Base-by-base conservation (phyloP, 257 asterid genomes). In the Fraxinus pennsylvanica region DNA sequence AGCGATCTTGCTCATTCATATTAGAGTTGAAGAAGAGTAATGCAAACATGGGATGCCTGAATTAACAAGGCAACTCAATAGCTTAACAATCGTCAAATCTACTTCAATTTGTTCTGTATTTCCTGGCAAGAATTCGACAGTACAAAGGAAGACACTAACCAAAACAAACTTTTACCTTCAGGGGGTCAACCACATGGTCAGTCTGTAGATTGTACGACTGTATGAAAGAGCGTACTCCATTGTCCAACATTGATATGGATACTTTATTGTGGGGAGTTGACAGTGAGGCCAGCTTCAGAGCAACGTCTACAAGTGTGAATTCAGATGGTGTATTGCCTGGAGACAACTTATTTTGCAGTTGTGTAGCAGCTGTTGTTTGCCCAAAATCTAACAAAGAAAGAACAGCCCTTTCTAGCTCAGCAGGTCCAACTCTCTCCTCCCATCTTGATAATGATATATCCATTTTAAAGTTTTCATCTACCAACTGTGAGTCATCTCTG, bases 311-410 rank as follows among this genome's bases (percentile, higher is more conserved):
- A 71, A 91, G 85, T 73, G 83, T 76, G 79, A 96, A 90, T 76
- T 96, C 98, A 77, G 92, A 80, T 38, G 97, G 97, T 68, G 86
- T 84, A 79, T 89, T 86, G 35, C 87, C 97, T 70, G 96, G 97
- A 74, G 99, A 89, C 69, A 96, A 86, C 79, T 96, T 96, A 82
- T 90, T 85, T 79, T 92, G 98, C 84, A 96, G 91, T 86, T 96
- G 99, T 81, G 91, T 84, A 80, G 99, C 96, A 79, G 98, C 98
- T 69, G 88, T 76, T 81, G 84, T 82, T 86, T 93, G 99, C 77
- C 99, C 99, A 82, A 93, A 93, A 84, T 96, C 98, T 89, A 96
- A 86, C 80, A 96, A 84, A 27, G 99, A 92, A 80, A 96, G 97
- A 84, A 96, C 92, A n/a, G 99, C 99, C 79, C 88, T 87, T 82